Evolutionary conservation across 306 rosid genomes (phyloP).

Genomic region (Dicorynia guianensis): DNA sequence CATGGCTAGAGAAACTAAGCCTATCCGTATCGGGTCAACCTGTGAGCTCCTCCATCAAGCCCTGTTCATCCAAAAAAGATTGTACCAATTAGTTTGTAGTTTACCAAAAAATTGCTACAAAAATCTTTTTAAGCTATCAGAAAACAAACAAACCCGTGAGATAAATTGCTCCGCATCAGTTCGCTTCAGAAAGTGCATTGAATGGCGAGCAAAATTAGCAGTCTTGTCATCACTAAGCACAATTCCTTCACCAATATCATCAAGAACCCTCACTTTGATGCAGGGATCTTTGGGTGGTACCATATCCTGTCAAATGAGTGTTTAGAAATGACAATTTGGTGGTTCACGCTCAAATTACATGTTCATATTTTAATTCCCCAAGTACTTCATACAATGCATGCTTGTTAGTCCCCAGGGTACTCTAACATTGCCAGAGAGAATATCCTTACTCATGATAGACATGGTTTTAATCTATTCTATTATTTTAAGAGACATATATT

Average conservation of each 20-base stretch:
- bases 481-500: too few species aligned
- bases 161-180: conserved; percentile 88
- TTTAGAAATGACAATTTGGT: conserved; percentile 19
- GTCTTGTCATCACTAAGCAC: conserved; percentile 81
- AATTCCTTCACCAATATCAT: conserved; percentile 81
- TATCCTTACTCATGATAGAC: background rate
- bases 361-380: conserved; percentile 18
- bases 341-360: conserved; percentile 5
- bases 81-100: too few species aligned
- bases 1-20: too few species aligned
- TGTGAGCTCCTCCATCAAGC: too few species aligned
- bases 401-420: conserved; percentile 3
- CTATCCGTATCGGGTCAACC: too few species aligned
- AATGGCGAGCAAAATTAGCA: conserved; percentile 77
- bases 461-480: conserved; percentile 4
- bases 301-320: conserved; percentile 76
- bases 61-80: too few species aligned
- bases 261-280: conserved; percentile 89
- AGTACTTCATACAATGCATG: background rate
- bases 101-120: background rate
- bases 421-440: background rate
- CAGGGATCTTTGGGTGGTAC: conserved; percentile 97
- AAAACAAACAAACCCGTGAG: conserved; percentile 60
- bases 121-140: conserved; percentile 17
- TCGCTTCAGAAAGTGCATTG: conserved; percentile 94